Percentiles rank a stretch among this genome's conserved stretches.
These are phyloP conservation scores for Tetrahymena thermophila DNA, from an alignment of 73 alveolate genomes.

Conservation along the genomic window DNA sequence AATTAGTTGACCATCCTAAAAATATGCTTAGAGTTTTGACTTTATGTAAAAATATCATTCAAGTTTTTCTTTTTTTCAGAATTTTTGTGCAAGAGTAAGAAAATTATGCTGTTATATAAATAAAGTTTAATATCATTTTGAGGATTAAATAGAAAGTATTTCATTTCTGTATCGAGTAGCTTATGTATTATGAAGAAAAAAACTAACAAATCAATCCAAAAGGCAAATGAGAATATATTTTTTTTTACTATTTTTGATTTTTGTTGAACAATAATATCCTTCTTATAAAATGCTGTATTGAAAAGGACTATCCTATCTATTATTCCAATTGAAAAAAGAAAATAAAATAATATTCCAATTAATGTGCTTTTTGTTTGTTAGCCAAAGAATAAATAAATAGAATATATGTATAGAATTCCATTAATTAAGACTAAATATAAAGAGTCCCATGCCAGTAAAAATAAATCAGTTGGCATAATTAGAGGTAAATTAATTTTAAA, in stretches of 20 bases:
- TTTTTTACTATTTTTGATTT: no score
- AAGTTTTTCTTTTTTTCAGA: neutral
- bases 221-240: neutral
- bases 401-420: neutral
- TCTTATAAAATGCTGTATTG: neutral
- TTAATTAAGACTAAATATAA: no score
- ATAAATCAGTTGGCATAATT: neutral
- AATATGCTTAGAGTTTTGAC: neutral
- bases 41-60: neutral
- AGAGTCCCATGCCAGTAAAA: neutral
- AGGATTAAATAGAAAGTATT: neutral
- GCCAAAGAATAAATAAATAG: neutral
- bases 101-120: neutral
- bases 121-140: neutral
- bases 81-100: neutral
- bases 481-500: neutral
- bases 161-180: no score
- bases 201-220: neutral
- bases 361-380: neutral
- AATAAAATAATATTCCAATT: neutral
- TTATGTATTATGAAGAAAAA: neutral
- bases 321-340: no score
- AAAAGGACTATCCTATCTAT: neutral
- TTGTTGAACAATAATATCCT: neutral
- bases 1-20: neutral